A percentile compares a stretch with the other conserved stretches of the same genome.
Conservation (phyloP, 768 basidiomycete genomes). For the Serendipita indica region DNA sequence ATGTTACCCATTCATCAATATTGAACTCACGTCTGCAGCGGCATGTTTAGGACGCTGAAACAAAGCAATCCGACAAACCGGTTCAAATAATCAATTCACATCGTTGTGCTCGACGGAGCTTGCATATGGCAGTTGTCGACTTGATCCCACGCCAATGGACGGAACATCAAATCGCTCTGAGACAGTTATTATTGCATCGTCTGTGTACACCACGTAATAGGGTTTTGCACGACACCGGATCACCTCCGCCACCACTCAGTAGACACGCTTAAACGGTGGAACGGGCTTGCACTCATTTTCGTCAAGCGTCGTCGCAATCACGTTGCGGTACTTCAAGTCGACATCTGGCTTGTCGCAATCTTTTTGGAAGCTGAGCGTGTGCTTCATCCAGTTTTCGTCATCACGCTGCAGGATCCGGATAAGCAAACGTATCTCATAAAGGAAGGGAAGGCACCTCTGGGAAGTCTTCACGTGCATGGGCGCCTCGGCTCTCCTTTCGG, state of each 20-base stretch:
- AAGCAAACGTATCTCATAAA: background rate
- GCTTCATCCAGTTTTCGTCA: slow-evolving; percentile 89
- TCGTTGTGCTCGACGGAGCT: too few species aligned
- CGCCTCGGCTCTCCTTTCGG: slow-evolving; percentile 94
- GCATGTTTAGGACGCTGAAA: too few species aligned
- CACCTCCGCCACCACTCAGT: too few species aligned
- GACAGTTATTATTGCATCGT: background rate
- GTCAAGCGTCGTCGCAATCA: slow-evolving; percentile 77
- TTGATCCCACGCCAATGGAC: too few species aligned
- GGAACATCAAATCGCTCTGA: too few species aligned
- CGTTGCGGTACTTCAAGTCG: slow-evolving; percentile 74
- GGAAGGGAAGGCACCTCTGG: slow-evolving; percentile 54
- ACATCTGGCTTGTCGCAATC: slow-evolving; percentile 67
- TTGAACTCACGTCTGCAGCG: too few species aligned
- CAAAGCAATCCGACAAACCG: too few species aligned
- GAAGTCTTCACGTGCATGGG: slow-evolving; percentile 96
- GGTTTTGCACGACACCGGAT: too few species aligned
- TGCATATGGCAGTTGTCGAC: too few species aligned
- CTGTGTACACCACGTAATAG: too few species aligned
- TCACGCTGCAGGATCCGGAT: slow-evolving; percentile 47
- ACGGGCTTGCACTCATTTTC: slow-evolving; percentile 94
- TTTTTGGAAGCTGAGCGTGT: slow-evolving; percentile 71
- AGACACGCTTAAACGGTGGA: slow-evolving; percentile 95
- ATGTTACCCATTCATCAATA: too few species aligned
- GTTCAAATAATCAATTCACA: too few species aligned